phyloP scores from a whole-genome alignment of 495 filamentous ascomycete genomes.

The Penicillium longicatenatum region DNA sequence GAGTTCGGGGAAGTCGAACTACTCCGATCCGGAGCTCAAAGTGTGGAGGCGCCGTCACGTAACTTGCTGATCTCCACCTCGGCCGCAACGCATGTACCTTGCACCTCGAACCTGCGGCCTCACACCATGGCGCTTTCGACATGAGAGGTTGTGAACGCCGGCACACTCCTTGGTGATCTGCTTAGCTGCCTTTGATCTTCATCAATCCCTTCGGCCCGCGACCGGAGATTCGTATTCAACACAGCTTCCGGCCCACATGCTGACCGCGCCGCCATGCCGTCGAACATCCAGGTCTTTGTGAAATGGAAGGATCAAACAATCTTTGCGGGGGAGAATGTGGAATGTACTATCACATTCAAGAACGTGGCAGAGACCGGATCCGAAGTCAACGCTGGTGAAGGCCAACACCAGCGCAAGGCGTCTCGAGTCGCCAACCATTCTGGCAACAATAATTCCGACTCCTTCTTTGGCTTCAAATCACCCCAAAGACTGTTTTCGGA shows the following conservation, averaged over 20 bases:
- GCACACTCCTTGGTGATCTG: constrained; percentile 14
- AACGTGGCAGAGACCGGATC: constrained; percentile 63
- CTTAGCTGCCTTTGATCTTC: constrained; percentile 10
- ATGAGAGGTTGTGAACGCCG: constrained; percentile 34
- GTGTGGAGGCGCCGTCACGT: constrained; percentile 18
- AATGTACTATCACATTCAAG: constrained; percentile 94
- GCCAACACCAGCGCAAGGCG: constrained; percentile 48
- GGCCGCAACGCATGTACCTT: constrained; percentile 16
- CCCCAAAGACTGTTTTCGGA: constrained; percentile 42
- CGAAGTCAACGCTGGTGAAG: constrained; percentile 37
- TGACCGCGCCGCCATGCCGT: constrained; percentile 48
- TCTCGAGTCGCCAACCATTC: constrained; percentile 42
- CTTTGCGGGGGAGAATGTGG: constrained; percentile 91
- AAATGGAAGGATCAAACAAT: constrained; percentile 88
- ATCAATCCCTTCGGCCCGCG: constrained; percentile 16
- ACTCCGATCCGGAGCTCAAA: constrained; percentile 9
- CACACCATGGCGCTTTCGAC: constrained; percentile 23
- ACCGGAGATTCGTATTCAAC: not conserved
- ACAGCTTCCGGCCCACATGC: constrained; percentile 33
- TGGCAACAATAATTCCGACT: constrained; percentile 42
- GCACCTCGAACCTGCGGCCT: constrained; percentile 7
- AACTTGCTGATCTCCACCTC: constrained; percentile 17
- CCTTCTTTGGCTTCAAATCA: constrained; percentile 45
- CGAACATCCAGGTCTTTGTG: constrained; percentile 90
- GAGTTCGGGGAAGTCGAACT: constrained; percentile 1